These are phyloP conservation scores for Entomortierella lignicola DNA, from an alignment of 192 early-diverging fungal species.

Conservation along the genomic window DNA sequence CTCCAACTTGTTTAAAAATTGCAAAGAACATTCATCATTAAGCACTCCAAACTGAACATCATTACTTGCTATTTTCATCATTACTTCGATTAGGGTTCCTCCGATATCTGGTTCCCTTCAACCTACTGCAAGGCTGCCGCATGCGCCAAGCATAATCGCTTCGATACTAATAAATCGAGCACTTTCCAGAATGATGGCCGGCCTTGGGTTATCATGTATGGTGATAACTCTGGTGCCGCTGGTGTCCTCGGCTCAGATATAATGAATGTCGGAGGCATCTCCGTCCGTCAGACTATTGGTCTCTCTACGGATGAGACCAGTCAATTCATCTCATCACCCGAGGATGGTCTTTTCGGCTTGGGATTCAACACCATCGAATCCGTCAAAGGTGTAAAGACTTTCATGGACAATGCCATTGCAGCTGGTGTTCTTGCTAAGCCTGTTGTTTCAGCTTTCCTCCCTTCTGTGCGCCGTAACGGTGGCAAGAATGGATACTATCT, in stretches of 20 bases:
- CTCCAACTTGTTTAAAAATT: no score
- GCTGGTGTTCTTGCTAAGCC: constrained; percentile 62
- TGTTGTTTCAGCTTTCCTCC: constrained; percentile 67
- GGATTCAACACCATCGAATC: constrained; percentile 61
- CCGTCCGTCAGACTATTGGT: constrained; percentile 67
- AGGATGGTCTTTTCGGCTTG: constrained; percentile 72
- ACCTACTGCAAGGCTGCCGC: constrained; percentile 58
- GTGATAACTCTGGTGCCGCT: constrained; percentile 60
- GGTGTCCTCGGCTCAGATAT: constrained; percentile 60
- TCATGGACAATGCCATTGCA: constrained; percentile 65
- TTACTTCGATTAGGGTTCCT: constrained; percentile 51
- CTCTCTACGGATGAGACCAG: constrained; percentile 65
- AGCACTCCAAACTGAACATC: no score
- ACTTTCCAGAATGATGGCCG: constrained; percentile 64
- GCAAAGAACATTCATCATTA: no score
- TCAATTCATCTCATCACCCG: constrained; percentile 59
- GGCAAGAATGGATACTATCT: constrained; percentile 57
- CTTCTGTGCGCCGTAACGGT: constrained; percentile 56
- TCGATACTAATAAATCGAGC: constrained; percentile 55
- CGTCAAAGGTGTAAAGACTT: constrained; percentile 52
- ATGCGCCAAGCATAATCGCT: constrained; percentile 58
- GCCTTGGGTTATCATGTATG: constrained; percentile 68
- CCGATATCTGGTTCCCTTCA: constrained; percentile 67
- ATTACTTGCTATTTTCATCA: no score
- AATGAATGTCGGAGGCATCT: constrained; percentile 65